These are phyloP conservation scores for Aspergillus chevalieri DNA, from an alignment of 2,329 filamentous ascomycete genomes.

Conservation along the genomic window DNA sequence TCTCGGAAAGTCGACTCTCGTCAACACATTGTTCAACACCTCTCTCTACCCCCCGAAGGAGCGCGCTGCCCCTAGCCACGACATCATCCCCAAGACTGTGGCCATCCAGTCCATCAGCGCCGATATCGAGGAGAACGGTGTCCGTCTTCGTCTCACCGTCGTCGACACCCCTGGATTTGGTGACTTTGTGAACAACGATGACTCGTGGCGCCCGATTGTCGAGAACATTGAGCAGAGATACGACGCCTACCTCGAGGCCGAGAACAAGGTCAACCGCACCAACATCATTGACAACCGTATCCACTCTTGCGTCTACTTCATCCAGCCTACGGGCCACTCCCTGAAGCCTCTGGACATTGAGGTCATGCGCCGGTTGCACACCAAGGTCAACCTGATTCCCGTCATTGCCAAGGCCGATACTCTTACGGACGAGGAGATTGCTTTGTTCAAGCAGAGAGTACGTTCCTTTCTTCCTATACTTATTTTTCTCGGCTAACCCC, in stretches of 20 bases:
- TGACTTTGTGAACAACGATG: slow-evolving; percentile 99
- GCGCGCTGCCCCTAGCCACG: slow-evolving; percentile 92
- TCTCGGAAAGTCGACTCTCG: slow-evolving; percentile 95
- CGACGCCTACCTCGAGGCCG: slow-evolving; percentile 94
- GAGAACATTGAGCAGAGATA: slow-evolving; percentile 99
- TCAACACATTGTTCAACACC: slow-evolving; percentile 99
- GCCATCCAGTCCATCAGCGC: slow-evolving; percentile 91
- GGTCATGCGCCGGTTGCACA: slow-evolving; percentile 98
- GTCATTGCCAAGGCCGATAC: slow-evolving; percentile 99
- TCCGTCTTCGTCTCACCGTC: slow-evolving; percentile 90
- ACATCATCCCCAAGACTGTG: slow-evolving; percentile 97
- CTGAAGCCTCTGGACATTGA: slow-evolving; percentile 98
- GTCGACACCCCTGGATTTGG: slow-evolving; percentile 97
- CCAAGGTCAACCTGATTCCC: slow-evolving; percentile 99
- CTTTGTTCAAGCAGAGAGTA: slow-evolving; percentile 92
- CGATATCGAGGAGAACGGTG: slow-evolving; percentile 97
- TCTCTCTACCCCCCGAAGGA: slow-evolving; percentile 98
- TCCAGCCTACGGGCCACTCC: slow-evolving; percentile 96
- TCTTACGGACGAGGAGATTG: slow-evolving; percentile 92
- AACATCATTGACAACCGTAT: slow-evolving; percentile 99
- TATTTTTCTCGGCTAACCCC: slow-evolving; percentile 8
- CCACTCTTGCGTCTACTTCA: slow-evolving; percentile 98
- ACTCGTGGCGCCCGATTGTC: slow-evolving; percentile 97
- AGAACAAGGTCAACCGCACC: slow-evolving; percentile 99
- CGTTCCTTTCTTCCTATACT: slow-evolving; percentile 34